These are phyloP conservation scores for Acanthamoeba lenticulata DNA, from an alignment of 208 protist species.

Conservation along the genomic window DNA sequence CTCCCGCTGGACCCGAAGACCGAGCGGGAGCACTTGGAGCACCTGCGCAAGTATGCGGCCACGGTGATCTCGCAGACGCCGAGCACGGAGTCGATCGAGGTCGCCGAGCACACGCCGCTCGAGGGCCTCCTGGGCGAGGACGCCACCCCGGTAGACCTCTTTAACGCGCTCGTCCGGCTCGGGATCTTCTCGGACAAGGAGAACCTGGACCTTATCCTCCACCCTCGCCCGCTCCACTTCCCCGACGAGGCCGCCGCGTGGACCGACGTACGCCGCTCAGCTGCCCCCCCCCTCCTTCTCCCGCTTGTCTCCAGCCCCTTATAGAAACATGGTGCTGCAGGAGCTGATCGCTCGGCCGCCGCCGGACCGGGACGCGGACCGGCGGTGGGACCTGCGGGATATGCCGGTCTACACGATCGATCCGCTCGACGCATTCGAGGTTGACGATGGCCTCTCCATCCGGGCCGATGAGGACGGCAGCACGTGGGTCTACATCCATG, in stretches of 20 bases:
- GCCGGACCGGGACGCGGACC: neutral
- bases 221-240: neutral
- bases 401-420: constrained; percentile 16
- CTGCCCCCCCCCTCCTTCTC: neutral
- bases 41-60: neutral
- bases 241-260: neutral
- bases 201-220: constrained; percentile 1
- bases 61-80: neutral
- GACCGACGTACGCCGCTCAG: neutral
- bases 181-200: neutral
- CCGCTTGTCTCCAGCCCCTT: no score
- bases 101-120: neutral
- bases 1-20: neutral
- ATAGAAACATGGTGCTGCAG: neutral
- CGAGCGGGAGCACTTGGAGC: neutral
- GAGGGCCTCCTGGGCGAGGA: neutral
- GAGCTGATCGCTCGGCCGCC: neutral
- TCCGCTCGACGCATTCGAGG: neutral
- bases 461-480: neutral
- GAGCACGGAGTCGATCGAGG: neutral
- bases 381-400: neutral
- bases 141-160: neutral
- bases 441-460: constrained; percentile 14
- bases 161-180: neutral
- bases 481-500: neutral